Conservation (phyloP, 805 yeast genomes). For the Osmozyma mogii region DNA sequence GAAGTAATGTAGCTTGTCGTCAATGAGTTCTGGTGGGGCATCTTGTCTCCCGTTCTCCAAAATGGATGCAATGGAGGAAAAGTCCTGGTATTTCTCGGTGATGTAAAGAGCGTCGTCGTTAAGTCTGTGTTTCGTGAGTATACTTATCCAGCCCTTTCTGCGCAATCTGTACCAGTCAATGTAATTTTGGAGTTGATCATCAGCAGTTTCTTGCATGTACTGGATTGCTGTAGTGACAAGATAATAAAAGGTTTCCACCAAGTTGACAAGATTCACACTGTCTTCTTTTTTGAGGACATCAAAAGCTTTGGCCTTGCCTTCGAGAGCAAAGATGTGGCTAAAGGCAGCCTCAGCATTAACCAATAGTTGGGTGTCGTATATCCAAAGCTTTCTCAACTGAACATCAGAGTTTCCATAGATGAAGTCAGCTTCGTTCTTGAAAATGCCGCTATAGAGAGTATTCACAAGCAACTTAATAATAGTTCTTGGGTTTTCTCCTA, state of each 20-base stretch:
- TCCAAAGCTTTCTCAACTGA: constrained; percentile 37
- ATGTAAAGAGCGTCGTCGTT: constrained; percentile 49
- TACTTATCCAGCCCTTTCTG: constrained; percentile 48
- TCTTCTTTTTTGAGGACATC: constrained; percentile 9
- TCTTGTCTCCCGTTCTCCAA: constrained; percentile 26
- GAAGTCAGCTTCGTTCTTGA: constrained; percentile 33
- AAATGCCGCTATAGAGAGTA: constrained; percentile 25
- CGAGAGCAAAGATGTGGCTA: constrained; percentile 15
- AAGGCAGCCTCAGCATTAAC: constrained; percentile 34
- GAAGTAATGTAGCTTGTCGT: constrained; percentile 36
- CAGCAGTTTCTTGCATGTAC: constrained; percentile 24
- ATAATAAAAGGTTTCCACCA: constrained; percentile 27
- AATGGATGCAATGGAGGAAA: constrained; percentile 51
- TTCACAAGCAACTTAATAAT: constrained; percentile 18
- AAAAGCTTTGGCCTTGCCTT: constrained; percentile 1
- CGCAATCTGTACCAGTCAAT: constrained; percentile 24
- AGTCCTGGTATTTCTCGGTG: constrained; percentile 60
- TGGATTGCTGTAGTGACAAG: constrained; percentile 26
- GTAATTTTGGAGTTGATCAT: constrained; percentile 22
- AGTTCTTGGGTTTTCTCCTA: constrained; percentile 8
- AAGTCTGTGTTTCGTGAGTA: constrained; percentile 43
- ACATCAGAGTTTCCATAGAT: constrained; percentile 20
- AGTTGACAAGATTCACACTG: constrained; percentile 15
- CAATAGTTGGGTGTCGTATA: constrained; percentile 34
- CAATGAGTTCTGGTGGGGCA: constrained; percentile 11